Conservation (phyloP, 108 stramenopile genomes). For the Skeletonema marinoi region DNA sequence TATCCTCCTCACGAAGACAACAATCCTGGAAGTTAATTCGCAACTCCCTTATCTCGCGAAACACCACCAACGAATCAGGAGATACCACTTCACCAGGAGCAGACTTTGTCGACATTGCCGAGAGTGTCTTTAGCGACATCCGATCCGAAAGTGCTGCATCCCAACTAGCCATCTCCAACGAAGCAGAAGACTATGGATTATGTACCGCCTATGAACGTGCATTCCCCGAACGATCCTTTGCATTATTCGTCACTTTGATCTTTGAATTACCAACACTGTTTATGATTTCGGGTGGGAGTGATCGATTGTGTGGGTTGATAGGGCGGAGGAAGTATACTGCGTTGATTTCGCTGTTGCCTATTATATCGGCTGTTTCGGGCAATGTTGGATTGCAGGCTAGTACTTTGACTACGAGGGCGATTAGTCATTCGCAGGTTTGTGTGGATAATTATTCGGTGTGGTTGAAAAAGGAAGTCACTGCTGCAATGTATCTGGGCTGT, state of each 20-base stretch:
- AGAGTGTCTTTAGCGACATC: slow-evolving; percentile 52
- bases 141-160: slow-evolving; percentile 29
- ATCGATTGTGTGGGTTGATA: slow-evolving; percentile 54
- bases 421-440: slow-evolving; percentile 53
- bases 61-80: not conserved
- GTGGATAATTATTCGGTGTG: slow-evolving; percentile 46
- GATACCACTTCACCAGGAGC: not conserved
- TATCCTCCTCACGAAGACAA: too few species aligned
- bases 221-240: slow-evolving; percentile 61
- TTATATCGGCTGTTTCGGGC: slow-evolving; percentile 68
- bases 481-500: slow-evolving; percentile 56
- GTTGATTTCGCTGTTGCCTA: slow-evolving; percentile 59
- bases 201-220: slow-evolving; percentile 54
- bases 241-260: slow-evolving; percentile 59
- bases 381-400: slow-evolving; percentile 75
- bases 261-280: slow-evolving; percentile 71
- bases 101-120: slow-evolving; percentile 7
- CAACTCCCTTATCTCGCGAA: too few species aligned
- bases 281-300: slow-evolving; percentile 64
- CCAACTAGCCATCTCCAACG: slow-evolving; percentile 26
- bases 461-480: slow-evolving; percentile 58
- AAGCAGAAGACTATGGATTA: slow-evolving; percentile 30
- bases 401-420: slow-evolving; percentile 62
- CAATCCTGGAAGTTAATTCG: too few species aligned
- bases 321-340: slow-evolving; percentile 61